Base-by-base conservation (phyloP, 306 rosid genomes). In the Lathyrus sativus region DNA sequence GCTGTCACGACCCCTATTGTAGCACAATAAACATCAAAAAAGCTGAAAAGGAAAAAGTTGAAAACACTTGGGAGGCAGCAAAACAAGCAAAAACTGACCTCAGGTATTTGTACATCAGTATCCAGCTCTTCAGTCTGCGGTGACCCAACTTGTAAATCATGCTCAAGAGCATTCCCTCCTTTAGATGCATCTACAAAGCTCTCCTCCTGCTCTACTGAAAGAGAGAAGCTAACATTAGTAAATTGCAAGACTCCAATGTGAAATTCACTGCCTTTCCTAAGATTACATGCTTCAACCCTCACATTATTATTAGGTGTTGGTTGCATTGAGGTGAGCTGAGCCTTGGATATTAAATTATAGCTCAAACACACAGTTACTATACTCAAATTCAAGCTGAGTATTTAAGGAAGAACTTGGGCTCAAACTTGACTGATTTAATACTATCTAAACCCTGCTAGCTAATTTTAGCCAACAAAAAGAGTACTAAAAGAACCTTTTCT, bases 141-240 rank as follows among this genome's bases (percentile, higher is more conserved):
- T 38, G 74, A 74, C 33, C 38, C 85, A 78, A 55, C 78, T 29
- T 81, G 84, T 76, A 56, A 70, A 78, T 82, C 80, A 64, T 46
- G 80, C 65, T 84, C 92, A 33, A 70, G 67, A 77, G 74, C 42
- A 50, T 74, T 80, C 67, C 85, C 88, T 37, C 69, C 83, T 61
- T 60, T 74, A 78, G 82, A 76, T 75, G 74, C 86, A 76, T 74
- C 81, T 70, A 53, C 80, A 69, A 72, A 63, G 72, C 46, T 45
- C 78, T 83, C 86, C 67, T 68, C 85, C 72, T 56, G 86, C 74
- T 80, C 86, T 68, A 78, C 97, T 89, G 85, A 72, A 66, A 70
- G 71, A 59, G 56, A 17, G 70, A 80, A 7, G 67, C 73, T 72
- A 68, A 54, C 67, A 51, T 59, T 62, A 50, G 77, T 74, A 56